A percentile compares a stretch with the other conserved stretches of the same genome.
phyloP scores from a whole-genome alignment of 139 green algal species.

The Pleodorina starrii region DNA sequence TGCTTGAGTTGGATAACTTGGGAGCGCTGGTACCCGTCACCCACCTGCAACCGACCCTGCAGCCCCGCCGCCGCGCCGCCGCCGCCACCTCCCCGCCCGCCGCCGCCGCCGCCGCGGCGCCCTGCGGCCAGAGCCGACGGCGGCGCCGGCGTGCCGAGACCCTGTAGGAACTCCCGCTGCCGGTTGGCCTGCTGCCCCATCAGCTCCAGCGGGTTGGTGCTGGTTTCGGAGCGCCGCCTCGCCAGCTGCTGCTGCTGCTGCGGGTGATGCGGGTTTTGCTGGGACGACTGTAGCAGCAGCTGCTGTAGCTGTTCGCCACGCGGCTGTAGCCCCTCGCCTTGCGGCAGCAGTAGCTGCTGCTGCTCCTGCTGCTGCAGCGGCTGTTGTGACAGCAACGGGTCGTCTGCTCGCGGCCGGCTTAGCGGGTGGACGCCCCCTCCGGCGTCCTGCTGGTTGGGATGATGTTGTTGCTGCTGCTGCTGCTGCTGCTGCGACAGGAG shows the following conservation, averaged over 20 bases:
- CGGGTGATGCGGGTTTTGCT: background rate
- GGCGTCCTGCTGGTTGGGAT: too few relatives aligned
- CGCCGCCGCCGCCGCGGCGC: background rate
- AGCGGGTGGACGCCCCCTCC: too few relatives aligned
- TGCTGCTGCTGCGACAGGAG: too few relatives aligned
- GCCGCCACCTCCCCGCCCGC: background rate
- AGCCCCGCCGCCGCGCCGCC: background rate
- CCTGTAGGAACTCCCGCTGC: conserved; percentile 36
- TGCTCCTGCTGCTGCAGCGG: background rate
- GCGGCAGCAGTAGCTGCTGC: too few relatives aligned
- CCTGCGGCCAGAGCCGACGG: background rate
- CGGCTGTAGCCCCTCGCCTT: too few relatives aligned
- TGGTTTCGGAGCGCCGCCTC: background rate
- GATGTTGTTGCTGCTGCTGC: too few relatives aligned
- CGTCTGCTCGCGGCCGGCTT: too few relatives aligned
- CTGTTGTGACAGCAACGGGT: too few relatives aligned
- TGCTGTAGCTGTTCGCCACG: background rate
- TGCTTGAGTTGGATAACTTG: too few relatives aligned
- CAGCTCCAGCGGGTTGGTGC: background rate
- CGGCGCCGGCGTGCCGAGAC: background rate
- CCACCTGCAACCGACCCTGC: conserved; percentile 33
- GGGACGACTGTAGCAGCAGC: background rate
- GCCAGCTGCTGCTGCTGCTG: background rate
- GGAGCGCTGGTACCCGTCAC: too few relatives aligned
- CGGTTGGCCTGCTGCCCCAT: conserved; percentile 4